These are phyloP conservation scores for Ophiostoma perfectum DNA, from an alignment of 2,329 filamentous ascomycete genomes.

Conservation along the genomic window DNA sequence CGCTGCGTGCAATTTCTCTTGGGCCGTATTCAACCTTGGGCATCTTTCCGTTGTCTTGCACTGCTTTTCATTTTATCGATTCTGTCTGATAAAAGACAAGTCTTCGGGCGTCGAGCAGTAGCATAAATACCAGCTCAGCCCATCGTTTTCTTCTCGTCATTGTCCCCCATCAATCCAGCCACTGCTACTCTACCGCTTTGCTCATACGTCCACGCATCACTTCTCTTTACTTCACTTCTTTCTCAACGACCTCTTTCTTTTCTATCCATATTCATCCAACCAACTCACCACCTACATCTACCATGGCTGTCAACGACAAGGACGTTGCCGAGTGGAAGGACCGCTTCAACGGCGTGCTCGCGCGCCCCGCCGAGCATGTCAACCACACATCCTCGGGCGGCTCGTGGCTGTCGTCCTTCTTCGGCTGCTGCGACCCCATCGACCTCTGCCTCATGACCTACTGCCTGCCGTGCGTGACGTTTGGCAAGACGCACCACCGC, in stretches of 20 bases:
- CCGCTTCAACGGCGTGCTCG: slow-evolving; percentile 41
- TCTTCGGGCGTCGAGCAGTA: no score
- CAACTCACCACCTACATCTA: background rate
- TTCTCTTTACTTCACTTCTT: background rate
- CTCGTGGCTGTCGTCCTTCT: slow-evolving; percentile 40
- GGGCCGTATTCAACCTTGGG: no score
- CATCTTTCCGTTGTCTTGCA: no score
- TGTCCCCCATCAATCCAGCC: no score
- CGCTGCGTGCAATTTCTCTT: no score
- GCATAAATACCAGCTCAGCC: no score
- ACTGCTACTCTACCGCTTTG: no score
- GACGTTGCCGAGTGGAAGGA: slow-evolving; percentile 43
- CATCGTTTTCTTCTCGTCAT: no score
- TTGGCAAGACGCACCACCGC: slow-evolving; percentile 46
- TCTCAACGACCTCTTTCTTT: background rate
- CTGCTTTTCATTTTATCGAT: no score
- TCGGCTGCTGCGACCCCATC: slow-evolving; percentile 42
- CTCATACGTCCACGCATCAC: no score
- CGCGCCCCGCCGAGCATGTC: slow-evolving; percentile 39
- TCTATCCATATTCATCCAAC: background rate
- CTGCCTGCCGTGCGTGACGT: slow-evolving; percentile 45
- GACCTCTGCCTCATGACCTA: slow-evolving; percentile 43
- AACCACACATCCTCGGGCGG: slow-evolving; percentile 39
- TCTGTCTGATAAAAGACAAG: no score
- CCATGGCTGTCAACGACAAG: slow-evolving; percentile 36